Base-by-base conservation (phyloP, 2,329 filamentous ascomycete species). In the Triangularia verruculosa region DNA sequence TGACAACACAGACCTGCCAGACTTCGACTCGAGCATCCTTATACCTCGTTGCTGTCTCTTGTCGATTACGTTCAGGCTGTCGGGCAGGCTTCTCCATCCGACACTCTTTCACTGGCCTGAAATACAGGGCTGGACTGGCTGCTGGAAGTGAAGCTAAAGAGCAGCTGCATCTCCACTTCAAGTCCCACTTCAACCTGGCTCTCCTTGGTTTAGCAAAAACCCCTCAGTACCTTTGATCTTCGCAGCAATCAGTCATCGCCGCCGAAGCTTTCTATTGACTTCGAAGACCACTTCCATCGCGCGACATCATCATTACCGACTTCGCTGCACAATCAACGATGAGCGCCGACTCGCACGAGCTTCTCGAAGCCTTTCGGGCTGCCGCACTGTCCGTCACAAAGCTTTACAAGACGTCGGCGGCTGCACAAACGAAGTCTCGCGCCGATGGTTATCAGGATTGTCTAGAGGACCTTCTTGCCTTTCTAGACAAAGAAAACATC, bases 321-420 rank as follows among this genome's bases (percentile, higher is more conserved):
- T 54, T 6, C 51, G 32, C 22, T 39, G n/a, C 28, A 8, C 30
- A 58, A 43, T 58, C 24, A 68, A 78, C 70, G n/a, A 75, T 75
- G 74, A 74, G 71, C 64, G 64, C 69, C 68, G 80, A 81, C 54
- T 78, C 80, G 17, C 83, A 85, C 17, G 86, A 89, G 72, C 86
- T 97, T 56, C 86, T 97, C 63, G 89, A 94, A 70, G 89, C 92
- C 64, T 99, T 99, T 83, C 95, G 93, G 76, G 88, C 90, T 15
- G 95, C 95, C 32, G 95, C 95, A 20, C 83, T 97, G 32, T 96
- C 93, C 5, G 93, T 98, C 61, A 98, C 95, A 56, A 97, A 96
- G 73, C 87, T 99, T 13, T 98, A 98, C 80, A 97, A 97, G 78
- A 93, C 89, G 43, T 94, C 94, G 2, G 89, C 91, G 12, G 83